Conservation (phyloP, 2,329 filamentous ascomycete species). For the Exophiala aquamarina region DNA sequence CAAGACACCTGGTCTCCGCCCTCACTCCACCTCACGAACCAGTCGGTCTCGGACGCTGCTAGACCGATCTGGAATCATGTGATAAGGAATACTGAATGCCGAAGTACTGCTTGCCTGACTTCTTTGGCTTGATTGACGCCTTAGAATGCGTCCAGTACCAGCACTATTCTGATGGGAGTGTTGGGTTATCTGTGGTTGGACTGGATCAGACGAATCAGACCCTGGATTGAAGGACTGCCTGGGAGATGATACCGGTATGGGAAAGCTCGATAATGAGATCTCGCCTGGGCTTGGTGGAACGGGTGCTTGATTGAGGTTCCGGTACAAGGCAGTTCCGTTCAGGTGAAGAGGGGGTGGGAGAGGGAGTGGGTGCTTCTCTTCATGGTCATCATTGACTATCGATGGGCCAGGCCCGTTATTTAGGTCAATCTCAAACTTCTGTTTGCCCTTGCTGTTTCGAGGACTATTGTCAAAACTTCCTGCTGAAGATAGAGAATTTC, state of each 20-base stretch:
- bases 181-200: conserved; percentile 1
- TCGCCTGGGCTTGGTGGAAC: conserved; percentile 23
- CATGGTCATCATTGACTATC: conserved; percentile 8
- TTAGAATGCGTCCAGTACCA: conserved; percentile 10
- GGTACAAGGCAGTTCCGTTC: conserved; percentile 7
- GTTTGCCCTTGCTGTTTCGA: conserved; percentile 4
- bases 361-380: conserved; percentile 6
- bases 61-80: conserved; percentile 26
- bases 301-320: conserved; percentile 3
- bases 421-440: conserved; percentile 4
- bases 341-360: conserved; percentile 12
- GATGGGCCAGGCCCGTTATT: conserved; percentile 21
- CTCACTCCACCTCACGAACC: conserved; percentile 9
- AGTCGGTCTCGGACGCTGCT: conserved; percentile 23
- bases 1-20: too few species aligned
- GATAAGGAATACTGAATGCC: conserved; percentile 24
- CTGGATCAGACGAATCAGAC: background rate
- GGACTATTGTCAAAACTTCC: background rate
- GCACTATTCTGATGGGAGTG: conserved; percentile 8
- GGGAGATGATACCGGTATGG: conserved; percentile 20
- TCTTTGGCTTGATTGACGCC: conserved; percentile 14
- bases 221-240: conserved; percentile 6
- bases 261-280: conserved; percentile 22
- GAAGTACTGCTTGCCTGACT: conserved; percentile 21
- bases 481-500: too few species aligned